Evolutionary conservation across 2,329 filamentous ascomycete genomes (phyloP), one percentile per base, ranked within the genome.

Genomic region (Drechslerella coelobrocha): DNA sequence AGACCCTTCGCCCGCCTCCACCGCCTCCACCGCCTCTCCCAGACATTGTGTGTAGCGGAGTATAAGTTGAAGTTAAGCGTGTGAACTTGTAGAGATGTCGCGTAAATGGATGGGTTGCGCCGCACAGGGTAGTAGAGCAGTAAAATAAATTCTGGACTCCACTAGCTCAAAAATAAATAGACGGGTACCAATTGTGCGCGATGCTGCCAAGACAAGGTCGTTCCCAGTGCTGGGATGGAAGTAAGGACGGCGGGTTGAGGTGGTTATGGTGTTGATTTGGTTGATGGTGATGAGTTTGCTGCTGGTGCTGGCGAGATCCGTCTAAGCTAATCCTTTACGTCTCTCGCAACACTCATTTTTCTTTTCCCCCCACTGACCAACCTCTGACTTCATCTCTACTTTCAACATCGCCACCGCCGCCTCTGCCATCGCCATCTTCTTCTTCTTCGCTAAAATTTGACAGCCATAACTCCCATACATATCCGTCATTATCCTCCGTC

Each of bases 1-100:
- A 83, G 74, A 89, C 89, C 82, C 88, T 88, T 78, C 84, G 82
- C 75, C 83, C 84, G 73, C 82, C 84, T 74, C 84, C 82, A 73
- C 81, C 82, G 77, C 82, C 79, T 66, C 66, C 59, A 50, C 73
- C 69, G 27, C 66, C 68, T 66, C 68, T 61, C 23, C 61, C 60
- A 27, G 68, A 37, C 68, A 72, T 72, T 37, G 29, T 62, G 53
- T 31, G 12, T 48, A 52, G 17, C 10, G 39, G 17, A 19, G 14
- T 21, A 7, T 43, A 26, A 26, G 31, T 23, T 37, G 23, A 37
- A n/a, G 41, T 17, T 4, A 51, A 62, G 14, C 17, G n/a, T 14
- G 47, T 3, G 31, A 26, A 54, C 5, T 54, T 27, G 47, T 17
- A 14, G 14, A 2, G 19, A 39, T 41, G 24, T 26, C 47, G 41